Base-by-base conservation (phyloP, 805 yeast genomes). In the Pichia sporocuriosa region DNA sequence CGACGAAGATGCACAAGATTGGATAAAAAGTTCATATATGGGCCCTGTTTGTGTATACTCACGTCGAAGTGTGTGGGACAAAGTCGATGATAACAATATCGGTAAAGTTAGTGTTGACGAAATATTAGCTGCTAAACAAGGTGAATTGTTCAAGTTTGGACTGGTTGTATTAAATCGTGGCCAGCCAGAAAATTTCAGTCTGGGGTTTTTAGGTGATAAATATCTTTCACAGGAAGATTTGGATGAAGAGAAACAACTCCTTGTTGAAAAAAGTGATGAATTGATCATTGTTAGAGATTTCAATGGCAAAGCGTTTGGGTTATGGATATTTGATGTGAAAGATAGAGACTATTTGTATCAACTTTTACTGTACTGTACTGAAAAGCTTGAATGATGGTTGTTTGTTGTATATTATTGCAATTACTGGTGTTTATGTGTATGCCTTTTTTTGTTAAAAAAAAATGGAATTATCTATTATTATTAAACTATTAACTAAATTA, bases 241-340 rank as follows among this genome's bases (percentile, higher is more conserved):
- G 3, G 42, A 40, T 22, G 39, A 38, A 8, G 57, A 54, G 36
- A 64, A 62, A 37, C 73, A 70, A 42, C 73, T 82, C 73, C 77
- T 79, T 36, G 77, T 79, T 28, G 90, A 84, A 50, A 70, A 76
- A 45, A 77, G 78, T 47, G 85, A 78, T 43, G 82, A 80, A 43
- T 67, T 83, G 55, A 75, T 84, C 31, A 84, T 84, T 41, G 73
- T 84, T 17, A 79, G 79, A 56, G 80, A 78, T 53, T 63, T 80
- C 38, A 64, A 73, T 38, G 87, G 83, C 19, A 84, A 81, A 34
- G 80, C 83, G 11, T 84, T 72, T 57, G 94, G 94, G 1, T 63
- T 84, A 36, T 84, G 93, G 93, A 70, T 84, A 17, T 84, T 81
- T 55, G 77, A 82, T 42, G 79, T 72, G 34, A 75, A 70, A 7